Evolutionary conservation across 768 basidiomycete species (phyloP).

Genomic region (Amanita muscaria): DNA sequence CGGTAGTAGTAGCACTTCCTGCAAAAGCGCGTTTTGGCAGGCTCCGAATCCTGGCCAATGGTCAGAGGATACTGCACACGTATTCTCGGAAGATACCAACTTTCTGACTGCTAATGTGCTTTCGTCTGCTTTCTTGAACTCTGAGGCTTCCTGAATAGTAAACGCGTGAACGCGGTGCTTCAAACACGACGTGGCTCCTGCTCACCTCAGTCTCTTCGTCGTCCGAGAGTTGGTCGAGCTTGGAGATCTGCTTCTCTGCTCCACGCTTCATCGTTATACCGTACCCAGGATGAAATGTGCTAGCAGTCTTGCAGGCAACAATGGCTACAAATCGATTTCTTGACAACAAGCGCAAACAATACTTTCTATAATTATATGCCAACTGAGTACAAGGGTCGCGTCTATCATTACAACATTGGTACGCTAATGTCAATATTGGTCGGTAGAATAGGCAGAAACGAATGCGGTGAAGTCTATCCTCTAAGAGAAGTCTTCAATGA

Average conservation of each 20-base stretch:
- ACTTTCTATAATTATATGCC: not conserved
- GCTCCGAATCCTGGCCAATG: constrained; percentile 46
- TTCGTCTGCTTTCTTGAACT: constrained; percentile 47
- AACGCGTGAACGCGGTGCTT: constrained; percentile 4
- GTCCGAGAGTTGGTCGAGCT: constrained; percentile 32
- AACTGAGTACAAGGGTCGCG: not conserved
- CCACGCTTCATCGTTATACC: constrained; percentile 53
- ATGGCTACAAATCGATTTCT: not conserved
- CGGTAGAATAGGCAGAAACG: too few species aligned
- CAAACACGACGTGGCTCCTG: not conserved
- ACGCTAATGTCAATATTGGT: too few species aligned
- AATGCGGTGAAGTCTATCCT: too few species aligned
- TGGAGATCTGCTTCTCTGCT: constrained; percentile 64
- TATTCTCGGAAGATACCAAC: constrained; percentile 29
- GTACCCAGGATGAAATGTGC: not conserved
- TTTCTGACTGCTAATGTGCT: constrained; percentile 42
- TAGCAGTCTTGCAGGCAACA: not conserved
- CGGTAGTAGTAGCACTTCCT: constrained; percentile 16
- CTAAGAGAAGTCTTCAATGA: constrained; percentile 35
- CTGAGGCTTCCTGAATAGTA: not conserved
- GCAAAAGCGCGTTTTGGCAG: constrained; percentile 44
- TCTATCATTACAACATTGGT: too few species aligned
- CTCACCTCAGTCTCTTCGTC: constrained; percentile 8
- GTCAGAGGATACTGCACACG: constrained; percentile 6
- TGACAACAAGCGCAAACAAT: not conserved